These are phyloP conservation scores for Raphanus hybrid DNA, from an alignment of 441 rosid genomes.

Conservation along the genomic window DNA sequence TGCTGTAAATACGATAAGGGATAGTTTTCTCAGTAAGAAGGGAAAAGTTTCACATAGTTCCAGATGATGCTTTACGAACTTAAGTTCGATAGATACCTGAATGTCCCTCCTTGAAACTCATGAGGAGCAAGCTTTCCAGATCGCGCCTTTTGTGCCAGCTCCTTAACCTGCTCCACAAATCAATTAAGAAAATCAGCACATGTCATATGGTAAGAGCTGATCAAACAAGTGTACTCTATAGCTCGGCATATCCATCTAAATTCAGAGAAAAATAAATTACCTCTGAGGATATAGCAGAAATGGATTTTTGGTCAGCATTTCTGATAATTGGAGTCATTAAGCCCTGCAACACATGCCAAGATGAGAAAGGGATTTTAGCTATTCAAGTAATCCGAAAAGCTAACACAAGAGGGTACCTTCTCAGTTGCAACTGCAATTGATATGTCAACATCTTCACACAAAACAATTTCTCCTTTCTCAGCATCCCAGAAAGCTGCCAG, in stretches of 20 bases:
- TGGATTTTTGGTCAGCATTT: conserved; percentile 95
- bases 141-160: conserved; percentile 94
- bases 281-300: conserved; percentile 86
- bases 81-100: conserved; percentile 58
- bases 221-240: conserved; percentile 26
- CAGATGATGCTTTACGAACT: conserved; percentile 18
- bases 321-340: conserved; percentile 93
- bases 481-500: conserved; percentile 86
- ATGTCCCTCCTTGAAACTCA: conserved; percentile 97
- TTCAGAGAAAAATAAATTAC: conserved; percentile 43
- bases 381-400: conserved; percentile 20
- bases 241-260: neutral
- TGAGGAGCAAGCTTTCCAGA: conserved; percentile 88
- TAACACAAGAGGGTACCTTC: conserved; percentile 60
- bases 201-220: conserved; percentile 7
- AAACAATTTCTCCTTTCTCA: conserved; percentile 72
- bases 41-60: conserved; percentile 2
- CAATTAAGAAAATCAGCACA: conserved; percentile 11
- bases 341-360: conserved; percentile 64
- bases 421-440: conserved; percentile 98
- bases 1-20: conserved; percentile 58
- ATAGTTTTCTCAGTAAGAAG: conserved; percentile 25
- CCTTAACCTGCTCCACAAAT: conserved; percentile 70
- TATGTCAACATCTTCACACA: conserved; percentile 80
- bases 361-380: conserved; percentile 35